These are phyloP conservation scores for Leccinum ochraceum DNA, from an alignment of 768 basidiomycete species.

Conservation along the genomic window DNA sequence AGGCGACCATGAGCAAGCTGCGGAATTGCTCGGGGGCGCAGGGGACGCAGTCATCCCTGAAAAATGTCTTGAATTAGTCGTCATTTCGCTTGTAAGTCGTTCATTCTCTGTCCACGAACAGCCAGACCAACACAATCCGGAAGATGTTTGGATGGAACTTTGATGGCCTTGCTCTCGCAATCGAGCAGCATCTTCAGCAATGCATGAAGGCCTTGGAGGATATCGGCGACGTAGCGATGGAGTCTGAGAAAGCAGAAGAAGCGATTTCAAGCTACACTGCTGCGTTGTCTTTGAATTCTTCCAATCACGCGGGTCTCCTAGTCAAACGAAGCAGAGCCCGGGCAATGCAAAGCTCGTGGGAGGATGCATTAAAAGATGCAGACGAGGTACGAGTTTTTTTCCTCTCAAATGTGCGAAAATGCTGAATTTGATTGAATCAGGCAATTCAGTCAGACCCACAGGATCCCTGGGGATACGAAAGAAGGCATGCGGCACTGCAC, in stretches of 20 bases:
- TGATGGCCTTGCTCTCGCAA: background rate
- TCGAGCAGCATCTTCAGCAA: background rate
- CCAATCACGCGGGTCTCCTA: background rate
- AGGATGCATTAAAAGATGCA: slow-evolving; percentile 15
- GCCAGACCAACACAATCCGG: background rate
- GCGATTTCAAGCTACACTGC: slow-evolving; percentile 4
- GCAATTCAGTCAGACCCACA: background rate
- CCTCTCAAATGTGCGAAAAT: too few relatives aligned
- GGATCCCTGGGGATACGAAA: slow-evolving; percentile 1
- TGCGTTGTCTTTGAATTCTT: slow-evolving; percentile 2
- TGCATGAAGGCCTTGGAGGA: background rate
- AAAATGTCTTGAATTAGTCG: background rate
- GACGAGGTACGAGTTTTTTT: slow-evolving; percentile 2
- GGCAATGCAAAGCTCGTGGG: background rate
- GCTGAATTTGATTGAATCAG: background rate
- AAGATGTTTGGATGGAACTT: slow-evolving; percentile 18
- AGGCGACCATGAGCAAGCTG: background rate
- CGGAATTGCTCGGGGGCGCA: background rate
- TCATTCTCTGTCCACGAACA: too few relatives aligned
- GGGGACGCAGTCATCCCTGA: background rate
- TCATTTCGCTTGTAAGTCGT: slow-evolving; percentile 11
- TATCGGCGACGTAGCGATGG: background rate
- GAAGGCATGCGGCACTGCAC: slow-evolving; percentile 3
- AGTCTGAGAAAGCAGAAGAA: background rate
- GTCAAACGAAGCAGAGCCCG: slow-evolving; percentile 10